Base-by-base conservation (phyloP, 2,329 filamentous ascomycete species). In the Penicillium verrucosum region DNA sequence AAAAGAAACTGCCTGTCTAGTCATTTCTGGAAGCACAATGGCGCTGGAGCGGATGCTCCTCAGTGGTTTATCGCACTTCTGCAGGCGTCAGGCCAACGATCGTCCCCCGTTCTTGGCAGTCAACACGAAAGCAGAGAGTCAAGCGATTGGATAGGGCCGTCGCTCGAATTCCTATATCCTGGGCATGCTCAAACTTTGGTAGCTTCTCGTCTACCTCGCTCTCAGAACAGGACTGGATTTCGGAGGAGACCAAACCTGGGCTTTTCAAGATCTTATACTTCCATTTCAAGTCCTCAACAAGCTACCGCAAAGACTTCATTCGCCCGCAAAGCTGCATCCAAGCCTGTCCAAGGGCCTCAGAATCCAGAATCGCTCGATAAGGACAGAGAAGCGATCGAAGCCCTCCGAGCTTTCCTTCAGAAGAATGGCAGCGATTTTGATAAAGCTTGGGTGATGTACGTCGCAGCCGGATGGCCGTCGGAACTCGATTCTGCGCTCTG, bases 391-490 rank as follows among this genome's bases (percentile, higher is more conserved):
- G 61, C 67, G 32, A 63, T 58, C 49, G 46, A 50, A 36, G 44
- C 61, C 12, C 14, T 18, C 18, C 18, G 36, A 7, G 51, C 50
- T 12, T 51, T 71, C n/a, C 34, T 70, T 41, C 47, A 46, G 25
- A 43, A 60, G 16, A 40, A 60, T 27, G 51, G 59, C 5, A 43
- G 32, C 12, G 61, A 71, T 25, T 71, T 69, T 50, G 75, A 78
- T 52, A 70, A 73, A 62, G 75, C 71, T 12, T 81, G 78, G 78
- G 64, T 70, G 29, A 68, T 76, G 44, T 81, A 75, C 62, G 53
- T 64, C 27, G 60, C 62, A 18, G 68, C 68, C 38, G 69, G 69
- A 16, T 57, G 63, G n/a, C 72, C 70, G 7, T 32, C 56, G 11
- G 59, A 68, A 18, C 48, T 67, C 37, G 66, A 60, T 30, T 63